Percentiles rank a stretch among this genome's conserved stretches.
phyloP scores from a whole-genome alignment of 768 basidiomycete genomes.

The Pleurotus djamor region DNA sequence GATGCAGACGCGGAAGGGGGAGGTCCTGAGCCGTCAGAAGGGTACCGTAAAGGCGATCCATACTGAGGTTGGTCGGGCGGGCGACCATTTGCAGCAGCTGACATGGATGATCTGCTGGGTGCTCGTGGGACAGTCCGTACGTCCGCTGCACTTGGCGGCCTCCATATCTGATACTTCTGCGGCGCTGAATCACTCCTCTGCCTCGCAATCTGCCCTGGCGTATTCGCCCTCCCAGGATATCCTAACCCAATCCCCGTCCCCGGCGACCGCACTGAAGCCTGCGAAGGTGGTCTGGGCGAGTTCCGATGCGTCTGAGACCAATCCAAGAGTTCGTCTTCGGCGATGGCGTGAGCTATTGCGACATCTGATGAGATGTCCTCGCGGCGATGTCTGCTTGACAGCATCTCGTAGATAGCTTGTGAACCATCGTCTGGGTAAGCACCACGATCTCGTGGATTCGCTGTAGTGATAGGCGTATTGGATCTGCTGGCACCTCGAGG shows the following conservation, averaged over 20 bases:
- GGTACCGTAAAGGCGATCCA: slow-evolving; percentile 3
- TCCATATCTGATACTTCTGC: slow-evolving; percentile 7
- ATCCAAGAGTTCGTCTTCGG: slow-evolving; percentile 7
- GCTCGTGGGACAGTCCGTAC: slow-evolving; percentile 4
- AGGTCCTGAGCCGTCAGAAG: not conserved
- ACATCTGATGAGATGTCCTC: not conserved
- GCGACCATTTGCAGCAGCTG: not conserved
- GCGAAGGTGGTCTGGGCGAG: slow-evolving; percentile 6
- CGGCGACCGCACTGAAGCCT: not conserved
- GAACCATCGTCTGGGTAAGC: slow-evolving; percentile 7
- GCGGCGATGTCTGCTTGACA: not conserved
- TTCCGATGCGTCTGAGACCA: not conserved
- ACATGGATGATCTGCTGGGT: slow-evolving; percentile 5
- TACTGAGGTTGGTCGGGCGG: slow-evolving; percentile 5
- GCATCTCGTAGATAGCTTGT: slow-evolving; percentile 8
- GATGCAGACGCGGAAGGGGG: not conserved
- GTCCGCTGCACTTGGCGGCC: slow-evolving; percentile 3
- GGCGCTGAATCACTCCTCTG: slow-evolving; percentile 7
- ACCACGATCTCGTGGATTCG: slow-evolving; percentile 4
- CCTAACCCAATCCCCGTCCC: not conserved
- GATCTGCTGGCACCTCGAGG: slow-evolving; percentile 7
- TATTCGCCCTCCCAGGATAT: slow-evolving; percentile 1
- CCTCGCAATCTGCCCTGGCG: slow-evolving; percentile 1
- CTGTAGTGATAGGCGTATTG: slow-evolving; percentile 1
- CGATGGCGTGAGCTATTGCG: slow-evolving; percentile 3